Conservation (phyloP, 2,329 filamentous ascomycete genomes). For the Samsoniella hepiali region DNA sequence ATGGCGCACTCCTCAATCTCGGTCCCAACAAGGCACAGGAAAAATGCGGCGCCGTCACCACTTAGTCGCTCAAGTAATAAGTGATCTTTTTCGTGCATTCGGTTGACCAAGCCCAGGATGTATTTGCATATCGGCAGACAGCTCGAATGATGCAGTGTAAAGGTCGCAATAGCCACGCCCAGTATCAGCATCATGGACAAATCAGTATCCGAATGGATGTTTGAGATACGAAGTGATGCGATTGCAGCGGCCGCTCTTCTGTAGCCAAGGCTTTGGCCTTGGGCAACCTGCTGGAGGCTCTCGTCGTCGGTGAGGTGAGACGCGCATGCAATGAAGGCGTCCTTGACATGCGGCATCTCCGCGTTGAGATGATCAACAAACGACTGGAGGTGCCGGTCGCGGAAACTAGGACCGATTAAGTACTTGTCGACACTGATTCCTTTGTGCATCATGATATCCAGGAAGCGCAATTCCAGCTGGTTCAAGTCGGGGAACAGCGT, state of each 20-base stretch:
- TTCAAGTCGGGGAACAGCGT: constrained; percentile 15
- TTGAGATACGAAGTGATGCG: constrained; percentile 10
- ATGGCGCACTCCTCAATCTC: constrained; percentile 17
- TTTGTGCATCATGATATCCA: constrained; percentile 18
- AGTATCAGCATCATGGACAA: constrained; percentile 16
- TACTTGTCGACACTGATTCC: constrained; percentile 19
- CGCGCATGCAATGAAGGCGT: constrained; percentile 19
- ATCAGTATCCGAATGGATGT: background rate
- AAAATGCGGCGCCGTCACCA: constrained; percentile 11
- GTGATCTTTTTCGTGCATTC: constrained; percentile 1
- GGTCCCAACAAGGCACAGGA: constrained; percentile 18
- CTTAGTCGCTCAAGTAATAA: constrained; percentile 6
- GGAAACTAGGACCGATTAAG: constrained; percentile 18
- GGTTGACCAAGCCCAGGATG: constrained; percentile 9
- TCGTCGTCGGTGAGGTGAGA: constrained; percentile 14
- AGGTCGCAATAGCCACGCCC: constrained; percentile 17
- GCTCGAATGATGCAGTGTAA: constrained; percentile 16
- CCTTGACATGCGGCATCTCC: constrained; percentile 13
- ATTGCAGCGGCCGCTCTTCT: constrained; percentile 18
- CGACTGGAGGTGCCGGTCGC: constrained; percentile 16
- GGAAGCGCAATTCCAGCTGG: constrained; percentile 16
- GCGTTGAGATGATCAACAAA: constrained; percentile 16
- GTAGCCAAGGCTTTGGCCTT: constrained; percentile 17
- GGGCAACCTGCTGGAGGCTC: constrained; percentile 11
- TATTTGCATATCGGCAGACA: constrained; percentile 8